Percentiles rank a stretch among this genome's conserved stretches.
Evolutionary conservation across 129 eudicot species (phyloP).

Genomic region (Tagetes erecta): DNA sequence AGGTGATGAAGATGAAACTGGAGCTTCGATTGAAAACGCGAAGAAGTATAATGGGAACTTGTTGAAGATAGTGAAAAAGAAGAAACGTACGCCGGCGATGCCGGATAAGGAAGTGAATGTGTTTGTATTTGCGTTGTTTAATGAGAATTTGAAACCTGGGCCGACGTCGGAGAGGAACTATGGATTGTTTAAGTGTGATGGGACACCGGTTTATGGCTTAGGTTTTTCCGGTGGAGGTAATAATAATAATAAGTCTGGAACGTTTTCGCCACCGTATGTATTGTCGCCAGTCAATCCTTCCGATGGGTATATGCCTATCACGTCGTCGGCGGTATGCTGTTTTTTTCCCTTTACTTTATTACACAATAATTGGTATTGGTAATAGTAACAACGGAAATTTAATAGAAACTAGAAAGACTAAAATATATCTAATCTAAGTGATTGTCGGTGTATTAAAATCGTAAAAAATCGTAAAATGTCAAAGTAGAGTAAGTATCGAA

Average conservation of each 20-base stretch:
- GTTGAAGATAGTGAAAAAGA: slow-evolving; percentile 58
- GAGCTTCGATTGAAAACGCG: slow-evolving; percentile 81
- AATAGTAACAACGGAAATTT: no score
- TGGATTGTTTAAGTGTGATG: slow-evolving; percentile 88
- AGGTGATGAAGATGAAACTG: slow-evolving; percentile 73
- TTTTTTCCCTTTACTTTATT: neutral
- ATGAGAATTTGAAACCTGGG: slow-evolving; percentile 88
- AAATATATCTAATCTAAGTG: no score
- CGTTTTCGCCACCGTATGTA: slow-evolving; percentile 21
- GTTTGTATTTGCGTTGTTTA: slow-evolving; percentile 75
- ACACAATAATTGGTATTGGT: neutral
- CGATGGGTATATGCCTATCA: slow-evolving; percentile 35
- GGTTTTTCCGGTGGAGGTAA: slow-evolving; percentile 34
- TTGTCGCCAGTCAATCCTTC: slow-evolving; percentile 30
- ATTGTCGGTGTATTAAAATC: no score
- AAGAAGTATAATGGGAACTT: slow-evolving; percentile 81
- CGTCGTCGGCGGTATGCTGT: slow-evolving; percentile 32
- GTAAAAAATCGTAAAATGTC: no score
- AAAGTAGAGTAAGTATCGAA: no score
- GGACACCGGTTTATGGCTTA: slow-evolving; percentile 67
- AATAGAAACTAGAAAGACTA: no score
- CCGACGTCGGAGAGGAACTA: slow-evolving; percentile 84
- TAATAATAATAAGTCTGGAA: slow-evolving; percentile 4
- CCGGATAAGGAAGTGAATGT: slow-evolving; percentile 62
- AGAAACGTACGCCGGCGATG: slow-evolving; percentile 80